These are phyloP conservation scores for Ophiostoma perfectum DNA, from an alignment of 2,329 filamentous ascomycete species.

Conservation along the genomic window DNA sequence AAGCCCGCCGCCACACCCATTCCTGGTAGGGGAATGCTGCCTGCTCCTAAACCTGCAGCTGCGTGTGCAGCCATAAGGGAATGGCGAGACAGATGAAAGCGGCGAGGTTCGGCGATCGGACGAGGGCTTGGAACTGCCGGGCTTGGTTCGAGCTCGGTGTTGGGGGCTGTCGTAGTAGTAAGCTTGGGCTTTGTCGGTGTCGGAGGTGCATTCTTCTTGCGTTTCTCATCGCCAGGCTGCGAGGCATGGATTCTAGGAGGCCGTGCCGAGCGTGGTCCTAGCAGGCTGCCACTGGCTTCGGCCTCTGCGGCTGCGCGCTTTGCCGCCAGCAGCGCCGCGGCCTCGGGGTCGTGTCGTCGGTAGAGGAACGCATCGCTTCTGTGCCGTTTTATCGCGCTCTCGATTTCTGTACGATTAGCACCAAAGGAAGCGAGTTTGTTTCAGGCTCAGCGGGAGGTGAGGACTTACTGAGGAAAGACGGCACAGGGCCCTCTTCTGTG, in stretches of 20 bases:
- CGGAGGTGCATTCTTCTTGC: conserved; percentile 13
- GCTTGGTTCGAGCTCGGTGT: background rate
- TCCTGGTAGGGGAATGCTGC: background rate
- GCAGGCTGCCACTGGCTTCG: conserved; percentile 29
- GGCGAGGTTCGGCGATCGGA: conserved; percentile 38
- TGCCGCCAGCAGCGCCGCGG: conserved; percentile 18
- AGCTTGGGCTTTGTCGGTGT: background rate
- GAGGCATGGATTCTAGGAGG: conserved; percentile 43
- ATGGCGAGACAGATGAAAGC: conserved; percentile 49
- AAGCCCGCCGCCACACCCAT: conserved; percentile 28
- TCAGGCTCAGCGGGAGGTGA: background rate
- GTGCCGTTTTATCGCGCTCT: conserved; percentile 49
- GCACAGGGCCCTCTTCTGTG: conserved; percentile 49
- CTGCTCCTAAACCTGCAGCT: conserved; percentile 25
- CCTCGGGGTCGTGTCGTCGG: conserved; percentile 42
- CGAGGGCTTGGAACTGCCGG: background rate
- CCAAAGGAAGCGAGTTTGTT: background rate
- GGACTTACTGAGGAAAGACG: conserved; percentile 39
- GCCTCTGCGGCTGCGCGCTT: conserved; percentile 21
- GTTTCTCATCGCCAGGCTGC: conserved; percentile 36
- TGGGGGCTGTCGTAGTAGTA: background rate
- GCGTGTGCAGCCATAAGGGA: conserved; percentile 25
- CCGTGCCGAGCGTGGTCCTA: conserved; percentile 25
- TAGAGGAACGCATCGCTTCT: conserved; percentile 52
- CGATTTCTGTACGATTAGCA: conserved; percentile 33